phyloP scores from a whole-genome alignment of 129 eudicot species.

The Lactuca saligna region DNA sequence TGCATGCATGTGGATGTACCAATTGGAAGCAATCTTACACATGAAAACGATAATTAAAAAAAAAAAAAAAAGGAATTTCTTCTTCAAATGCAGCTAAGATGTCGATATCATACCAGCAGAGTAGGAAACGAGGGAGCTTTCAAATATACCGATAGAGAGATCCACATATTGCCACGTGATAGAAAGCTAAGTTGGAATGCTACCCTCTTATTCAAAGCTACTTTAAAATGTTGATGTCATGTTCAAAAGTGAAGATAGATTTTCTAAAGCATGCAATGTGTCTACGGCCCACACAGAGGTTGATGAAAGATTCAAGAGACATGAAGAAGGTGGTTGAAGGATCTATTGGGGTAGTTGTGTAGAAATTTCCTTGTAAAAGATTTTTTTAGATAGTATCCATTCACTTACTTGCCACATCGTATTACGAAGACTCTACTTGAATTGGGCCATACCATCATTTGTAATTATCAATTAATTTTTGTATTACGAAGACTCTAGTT shows the following conservation, averaged over 20 bases:
- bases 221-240: not conserved
- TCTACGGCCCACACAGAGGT: too few species aligned
- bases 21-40: slow-evolving; percentile 6
- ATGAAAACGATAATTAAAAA: not conserved
- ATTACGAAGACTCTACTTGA: too few species aligned
- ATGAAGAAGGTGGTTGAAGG: too few species aligned
- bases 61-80: slow-evolving; percentile 1
- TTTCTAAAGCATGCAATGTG: slow-evolving; percentile 6
- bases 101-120: slow-evolving; percentile 14
- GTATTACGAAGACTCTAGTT: too few species aligned
- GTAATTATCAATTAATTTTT: too few species aligned
- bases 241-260: not conserved
- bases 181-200: not conserved
- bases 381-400: too few species aligned
- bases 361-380: too few species aligned
- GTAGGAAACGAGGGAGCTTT: slow-evolving; percentile 17
- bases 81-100: slow-evolving; percentile 11
- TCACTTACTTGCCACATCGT: too few species aligned
- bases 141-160: slow-evolving; percentile 15
- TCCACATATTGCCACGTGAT: slow-evolving; percentile 8
- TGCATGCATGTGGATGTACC: slow-evolving; percentile 4
- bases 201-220: not conserved
- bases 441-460: too few species aligned
- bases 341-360: too few species aligned
- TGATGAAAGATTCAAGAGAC: too few species aligned